These are phyloP conservation scores for Carex parvula DNA, from an alignment of 176 grass and related monocot species.

Conservation along the genomic window DNA sequence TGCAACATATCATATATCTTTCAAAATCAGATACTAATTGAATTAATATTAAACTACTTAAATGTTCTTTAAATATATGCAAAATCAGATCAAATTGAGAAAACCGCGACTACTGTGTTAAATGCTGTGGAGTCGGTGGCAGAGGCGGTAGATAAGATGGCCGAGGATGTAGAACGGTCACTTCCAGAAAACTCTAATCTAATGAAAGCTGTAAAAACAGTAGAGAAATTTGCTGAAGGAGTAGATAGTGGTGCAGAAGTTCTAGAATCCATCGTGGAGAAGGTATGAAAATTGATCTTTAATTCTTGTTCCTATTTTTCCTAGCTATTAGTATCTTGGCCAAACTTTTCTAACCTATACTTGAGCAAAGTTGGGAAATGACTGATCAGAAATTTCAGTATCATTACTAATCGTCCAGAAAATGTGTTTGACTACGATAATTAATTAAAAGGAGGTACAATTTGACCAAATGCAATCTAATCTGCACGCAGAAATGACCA, in stretches of 20 bases:
- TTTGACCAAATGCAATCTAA: background rate
- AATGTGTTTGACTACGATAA: background rate
- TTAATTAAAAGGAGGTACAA: background rate
- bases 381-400: background rate
- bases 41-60: background rate
- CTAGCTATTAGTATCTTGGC: background rate
- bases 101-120: slow-evolving; percentile 23
- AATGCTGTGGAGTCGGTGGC: slow-evolving; percentile 56
- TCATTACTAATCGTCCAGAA: background rate
- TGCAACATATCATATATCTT: background rate
- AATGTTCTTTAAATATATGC: background rate
- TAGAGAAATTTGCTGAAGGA: slow-evolving; percentile 50
- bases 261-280: slow-evolving; percentile 45
- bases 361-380: no score
- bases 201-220: slow-evolving; percentile 30
- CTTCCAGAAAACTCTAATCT: slow-evolving; percentile 54
- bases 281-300: slow-evolving; percentile 32
- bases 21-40: background rate
- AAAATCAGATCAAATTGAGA: slow-evolving; percentile 37
- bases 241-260: slow-evolving; percentile 52
- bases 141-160: slow-evolving; percentile 47
- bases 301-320: background rate
- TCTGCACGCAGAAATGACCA: background rate
- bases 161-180: slow-evolving; percentile 29
- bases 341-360: background rate